Evolutionary conservation across 257 asterid genomes (phyloP).

Genomic region (Solanum medicagineum): DNA sequence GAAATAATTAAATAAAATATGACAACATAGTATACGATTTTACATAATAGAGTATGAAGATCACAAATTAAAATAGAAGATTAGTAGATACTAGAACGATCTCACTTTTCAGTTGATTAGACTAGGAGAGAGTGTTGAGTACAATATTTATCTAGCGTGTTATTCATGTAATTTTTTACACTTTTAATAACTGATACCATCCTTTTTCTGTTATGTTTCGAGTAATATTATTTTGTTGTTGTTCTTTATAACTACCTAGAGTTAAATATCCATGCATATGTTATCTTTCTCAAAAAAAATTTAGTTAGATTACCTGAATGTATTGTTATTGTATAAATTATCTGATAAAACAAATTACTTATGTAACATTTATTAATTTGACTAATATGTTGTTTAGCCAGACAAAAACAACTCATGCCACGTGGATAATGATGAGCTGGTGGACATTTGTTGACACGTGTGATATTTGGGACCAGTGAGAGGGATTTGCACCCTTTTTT

Average conservation of each 20-base stretch:
- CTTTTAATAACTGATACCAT: not conserved
- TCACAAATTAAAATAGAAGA: not conserved
- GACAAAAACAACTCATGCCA: not conserved
- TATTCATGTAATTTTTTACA: not conserved
- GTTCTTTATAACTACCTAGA: not conserved
- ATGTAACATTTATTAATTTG: not conserved
- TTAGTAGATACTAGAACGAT: rapidly evolving
- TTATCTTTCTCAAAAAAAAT: too few species aligned
- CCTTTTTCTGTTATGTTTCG: not conserved
- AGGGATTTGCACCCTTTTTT: not conserved
- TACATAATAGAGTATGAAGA: not conserved
- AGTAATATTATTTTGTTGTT: not conserved
- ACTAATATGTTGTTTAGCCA: not conserved
- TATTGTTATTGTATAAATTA: too few species aligned
- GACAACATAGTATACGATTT: not conserved
- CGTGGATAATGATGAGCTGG: constrained; percentile 1
- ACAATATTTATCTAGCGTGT: not conserved
- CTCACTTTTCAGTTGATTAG: not conserved
- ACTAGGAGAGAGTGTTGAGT: not conserved
- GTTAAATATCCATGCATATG: too few species aligned
- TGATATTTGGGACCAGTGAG: not conserved
- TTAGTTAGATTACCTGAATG: too few species aligned
- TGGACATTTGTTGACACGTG: constrained; percentile 3
- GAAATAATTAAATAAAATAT: not conserved
- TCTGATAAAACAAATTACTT: too few species aligned